Percentiles rank a stretch among this genome's conserved stretches.
Conservation (phyloP, 345 rosid species). For the Cardamine occulta region DNA sequence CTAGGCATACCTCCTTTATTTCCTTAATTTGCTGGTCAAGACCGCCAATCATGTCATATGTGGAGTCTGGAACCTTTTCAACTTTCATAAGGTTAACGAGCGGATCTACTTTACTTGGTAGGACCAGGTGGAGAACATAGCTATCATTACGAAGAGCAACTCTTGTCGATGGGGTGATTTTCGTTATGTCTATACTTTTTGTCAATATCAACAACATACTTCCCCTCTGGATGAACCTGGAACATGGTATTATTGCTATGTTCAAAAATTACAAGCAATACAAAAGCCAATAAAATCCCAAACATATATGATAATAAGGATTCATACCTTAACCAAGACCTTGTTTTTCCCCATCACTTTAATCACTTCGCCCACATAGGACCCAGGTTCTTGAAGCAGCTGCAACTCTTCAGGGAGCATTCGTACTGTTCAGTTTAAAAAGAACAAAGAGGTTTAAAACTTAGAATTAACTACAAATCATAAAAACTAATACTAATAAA, state of each 20-base stretch:
- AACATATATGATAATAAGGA: background rate
- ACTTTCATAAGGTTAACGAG: slow-evolving; percentile 99
- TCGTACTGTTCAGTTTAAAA: slow-evolving; percentile 56
- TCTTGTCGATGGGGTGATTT: slow-evolving; percentile 90
- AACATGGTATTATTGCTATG: background rate
- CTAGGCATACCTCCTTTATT: slow-evolving; percentile 78
- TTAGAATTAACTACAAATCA: background rate
- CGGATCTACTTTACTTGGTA: slow-evolving; percentile 98
- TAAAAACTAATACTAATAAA: background rate
- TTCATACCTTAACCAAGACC: slow-evolving; percentile 85
- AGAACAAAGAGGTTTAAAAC: slow-evolving; percentile 20
- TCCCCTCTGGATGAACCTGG: slow-evolving; percentile 99
- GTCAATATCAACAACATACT: slow-evolving; percentile 95
- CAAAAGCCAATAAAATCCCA: background rate
- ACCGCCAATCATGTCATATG: slow-evolving; percentile 99
- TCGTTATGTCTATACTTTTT: slow-evolving; percentile 90
- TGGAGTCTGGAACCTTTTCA: slow-evolving; percentile 98
- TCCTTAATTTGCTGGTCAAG: slow-evolving; percentile 99
- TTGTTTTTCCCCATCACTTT: slow-evolving; percentile 99
- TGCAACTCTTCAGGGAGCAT: slow-evolving; percentile 97
- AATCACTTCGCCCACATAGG: slow-evolving; percentile 98
- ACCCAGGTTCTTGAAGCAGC: slow-evolving; percentile 98
- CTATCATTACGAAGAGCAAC: slow-evolving; percentile 99
- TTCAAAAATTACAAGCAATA: background rate
- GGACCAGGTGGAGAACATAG: slow-evolving; percentile 87